phyloP scores from a whole-genome alignment of 78 protist genomes.

The Paulinella micropora region DNA sequence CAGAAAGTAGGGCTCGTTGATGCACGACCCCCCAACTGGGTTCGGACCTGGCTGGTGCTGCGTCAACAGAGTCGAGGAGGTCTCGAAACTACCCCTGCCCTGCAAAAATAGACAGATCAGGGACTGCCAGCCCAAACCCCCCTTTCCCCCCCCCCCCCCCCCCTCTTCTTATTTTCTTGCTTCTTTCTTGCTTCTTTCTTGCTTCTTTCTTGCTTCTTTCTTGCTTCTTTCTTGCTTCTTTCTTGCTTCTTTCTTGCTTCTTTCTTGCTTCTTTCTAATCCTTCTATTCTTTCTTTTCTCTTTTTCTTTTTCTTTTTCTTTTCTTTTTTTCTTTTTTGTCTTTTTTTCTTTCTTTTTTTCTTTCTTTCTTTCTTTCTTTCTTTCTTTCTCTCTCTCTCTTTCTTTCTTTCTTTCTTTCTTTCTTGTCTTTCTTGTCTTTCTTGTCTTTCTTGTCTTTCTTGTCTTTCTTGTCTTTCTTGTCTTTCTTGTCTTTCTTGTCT shows the following conservation, averaged over 20 bases:
- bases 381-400: background rate
- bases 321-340: background rate
- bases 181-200: background rate
- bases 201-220: background rate
- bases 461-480: background rate
- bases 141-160: background rate
- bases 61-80: too few relatives aligned
- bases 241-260: background rate
- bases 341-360: background rate
- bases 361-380: background rate
- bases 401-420: background rate
- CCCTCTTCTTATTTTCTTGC: background rate
- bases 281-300: background rate
- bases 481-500: background rate
- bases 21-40: too few relatives aligned
- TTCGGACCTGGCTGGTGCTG: too few relatives aligned
- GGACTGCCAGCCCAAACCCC: background rate
- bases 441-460: background rate
- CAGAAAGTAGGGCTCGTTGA: too few relatives aligned
- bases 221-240: background rate
- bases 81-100: too few relatives aligned
- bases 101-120: too few relatives aligned
- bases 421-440: background rate
- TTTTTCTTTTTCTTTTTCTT: background rate
- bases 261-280: background rate